Evolutionary conservation across 768 basidiomycete genomes (phyloP), one percentile per base, ranked within the genome.

Genomic region (Boletellus ananas): DNA sequence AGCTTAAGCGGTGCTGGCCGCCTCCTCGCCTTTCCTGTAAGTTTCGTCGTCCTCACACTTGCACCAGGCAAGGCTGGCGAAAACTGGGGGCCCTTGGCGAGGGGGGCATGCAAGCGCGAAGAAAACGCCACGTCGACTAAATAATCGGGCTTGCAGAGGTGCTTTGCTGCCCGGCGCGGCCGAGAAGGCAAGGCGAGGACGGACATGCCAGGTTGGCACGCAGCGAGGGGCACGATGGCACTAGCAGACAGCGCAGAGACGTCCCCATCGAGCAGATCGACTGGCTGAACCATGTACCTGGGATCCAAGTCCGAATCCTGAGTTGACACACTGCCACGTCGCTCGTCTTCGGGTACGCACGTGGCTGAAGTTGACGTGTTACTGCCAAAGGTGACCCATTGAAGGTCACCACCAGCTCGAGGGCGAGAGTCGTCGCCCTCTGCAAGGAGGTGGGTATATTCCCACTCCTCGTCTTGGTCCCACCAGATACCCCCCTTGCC

Each of bases 381-480:
- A 10, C 59, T 63, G 11, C 62, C 66, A 48, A 79, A 76, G 18
- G 68, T 66, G 20, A 78, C 73, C 72, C 78, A 81, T 34, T 68
- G 69, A n/a, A 62, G 63, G 43, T 72, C 71, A 44, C 64, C 63
- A 18, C 54, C 58, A 31, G 59, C 59, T 21, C 46, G 51, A 36
- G 60, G 56, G 21, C 54, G 51, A 52, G 57, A 54, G 27, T 60
- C 65, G 12, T 68, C 61, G 13, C 70, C 63, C 21, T 70, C 73
- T 38, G 66, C 70, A 27, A 89, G 73, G 9, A 89, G 74, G 49
- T 79, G 82, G 13, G 74, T 71, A 54, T 81, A 86, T 59, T 89
- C 87, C 74, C 77, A 73, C 58, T 83, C 79, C 63, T 89, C 87
- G 11, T 85, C 84, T 47, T 76, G 78, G 57, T 89, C 87, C 73